Conservation (phyloP, 164 flowering plant genomes). For the Annona cherimola region DNA sequence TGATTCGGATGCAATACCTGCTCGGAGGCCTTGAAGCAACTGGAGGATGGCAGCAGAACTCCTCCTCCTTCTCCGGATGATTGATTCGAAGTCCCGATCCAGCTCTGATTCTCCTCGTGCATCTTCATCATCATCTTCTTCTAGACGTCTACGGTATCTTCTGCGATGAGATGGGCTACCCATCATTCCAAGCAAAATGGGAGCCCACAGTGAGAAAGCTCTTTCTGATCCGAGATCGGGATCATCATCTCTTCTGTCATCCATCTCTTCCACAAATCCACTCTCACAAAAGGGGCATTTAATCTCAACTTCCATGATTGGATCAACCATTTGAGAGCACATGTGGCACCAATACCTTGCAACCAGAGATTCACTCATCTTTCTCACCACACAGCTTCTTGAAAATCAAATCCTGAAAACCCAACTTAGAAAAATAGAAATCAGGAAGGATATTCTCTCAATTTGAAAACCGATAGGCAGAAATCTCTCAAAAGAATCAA, state of each 20-base stretch:
- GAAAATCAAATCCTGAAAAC: neutral
- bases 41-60: conserved; percentile 51
- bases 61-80: conserved; percentile 54
- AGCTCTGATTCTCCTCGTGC: conserved; percentile 31
- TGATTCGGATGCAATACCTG: conserved; percentile 39
- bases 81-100: conserved; percentile 39
- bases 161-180: conserved; percentile 37
- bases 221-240: conserved; percentile 42
- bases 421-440: conserved; percentile 7
- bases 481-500: neutral
- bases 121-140: conserved; percentile 24
- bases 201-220: conserved; percentile 79
- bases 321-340: conserved; percentile 64
- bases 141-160: conserved; percentile 25
- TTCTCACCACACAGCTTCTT: conserved; percentile 4
- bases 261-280: conserved; percentile 78
- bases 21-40: conserved; percentile 25
- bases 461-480: neutral
- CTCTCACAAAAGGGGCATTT: conserved; percentile 69
- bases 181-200: conserved; percentile 79
- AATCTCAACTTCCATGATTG: conserved; percentile 58
- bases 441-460: neutral
- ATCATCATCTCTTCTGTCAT: conserved; percentile 13
- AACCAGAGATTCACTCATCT: conserved; percentile 51
- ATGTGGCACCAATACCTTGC: conserved; percentile 72